Conservation (phyloP, 176 grass and related monocot genomes). For the Oryza glaberrima region DNA sequence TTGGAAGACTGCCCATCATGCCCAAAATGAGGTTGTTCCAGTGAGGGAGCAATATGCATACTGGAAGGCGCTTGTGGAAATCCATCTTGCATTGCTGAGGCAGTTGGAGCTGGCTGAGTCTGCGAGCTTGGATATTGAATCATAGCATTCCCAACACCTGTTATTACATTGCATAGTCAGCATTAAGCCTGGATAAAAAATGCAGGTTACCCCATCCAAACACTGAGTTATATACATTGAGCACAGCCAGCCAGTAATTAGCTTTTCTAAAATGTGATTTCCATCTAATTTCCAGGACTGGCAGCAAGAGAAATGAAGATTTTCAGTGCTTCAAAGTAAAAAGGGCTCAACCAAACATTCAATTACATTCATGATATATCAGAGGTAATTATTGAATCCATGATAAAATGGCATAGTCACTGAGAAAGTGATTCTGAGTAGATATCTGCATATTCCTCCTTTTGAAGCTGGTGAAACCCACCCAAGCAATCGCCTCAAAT, state of each 20-base stretch:
- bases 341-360: conserved; percentile 10
- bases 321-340: background rate
- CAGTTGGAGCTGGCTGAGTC: conserved; percentile 42
- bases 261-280: conserved; percentile 14
- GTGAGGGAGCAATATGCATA: conserved; percentile 42
- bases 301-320: conserved; percentile 10
- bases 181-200: conserved; percentile 18
- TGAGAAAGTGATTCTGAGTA: background rate
- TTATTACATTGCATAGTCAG: conserved; percentile 45
- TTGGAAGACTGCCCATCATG: conserved; percentile 43
- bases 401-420: conserved; percentile 1
- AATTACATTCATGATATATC: background rate
- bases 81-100: conserved; percentile 67
- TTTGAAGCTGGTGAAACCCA: background rate
- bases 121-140: conserved; percentile 54
- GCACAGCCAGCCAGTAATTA: background rate
- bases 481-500: conserved; percentile 11
- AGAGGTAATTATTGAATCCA: conserved; percentile 1
- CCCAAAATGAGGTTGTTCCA: conserved; percentile 34
- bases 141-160: conserved; percentile 56
- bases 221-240: background rate
- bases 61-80: conserved; percentile 40
- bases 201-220: conserved; percentile 16
- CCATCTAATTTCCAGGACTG: background rate
- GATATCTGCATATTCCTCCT: background rate